Percentiles rank a stretch among this genome's conserved stretches.
Conservation (phyloP, 2,329 filamentous ascomycete genomes). For the Didymella segeticola region DNA sequence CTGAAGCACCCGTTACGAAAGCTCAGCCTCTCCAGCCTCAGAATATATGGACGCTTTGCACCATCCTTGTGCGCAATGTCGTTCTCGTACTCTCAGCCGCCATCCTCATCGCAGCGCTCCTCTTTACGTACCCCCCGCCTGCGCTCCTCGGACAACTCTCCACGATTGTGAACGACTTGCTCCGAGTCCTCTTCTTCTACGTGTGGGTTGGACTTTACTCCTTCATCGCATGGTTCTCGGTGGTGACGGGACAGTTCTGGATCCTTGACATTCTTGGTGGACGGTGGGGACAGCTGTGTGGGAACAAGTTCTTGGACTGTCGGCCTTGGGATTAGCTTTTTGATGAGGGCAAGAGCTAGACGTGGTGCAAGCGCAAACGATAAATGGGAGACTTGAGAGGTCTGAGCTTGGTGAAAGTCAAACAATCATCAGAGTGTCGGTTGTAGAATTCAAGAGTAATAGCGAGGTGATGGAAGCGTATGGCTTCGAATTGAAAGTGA, state of each 20-base stretch:
- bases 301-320: slow-evolving; percentile 21
- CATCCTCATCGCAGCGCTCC: background rate
- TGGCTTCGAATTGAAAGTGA: too few relatives aligned
- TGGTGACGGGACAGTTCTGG: slow-evolving; percentile 2
- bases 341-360: background rate
- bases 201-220: background rate
- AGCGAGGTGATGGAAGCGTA: too few relatives aligned
- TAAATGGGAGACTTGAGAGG: too few relatives aligned
- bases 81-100: background rate
- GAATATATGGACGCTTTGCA: background rate
- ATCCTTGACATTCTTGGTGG: slow-evolving; percentile 3
- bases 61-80: background rate
- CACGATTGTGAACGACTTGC: background rate
- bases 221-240: background rate
- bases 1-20: background rate
- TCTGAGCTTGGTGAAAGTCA: too few relatives aligned
- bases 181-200: background rate
- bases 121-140: background rate
- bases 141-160: background rate
- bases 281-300: slow-evolving; percentile 8
- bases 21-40: background rate
- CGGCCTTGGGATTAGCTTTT: slow-evolving; percentile 6
- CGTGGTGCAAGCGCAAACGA: too few relatives aligned
- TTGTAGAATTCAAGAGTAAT: too few relatives aligned
- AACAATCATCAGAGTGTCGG: too few relatives aligned